Evolutionary conservation across 768 basidiomycete species (phyloP).

Genomic region (Xerocomellus dryophilus): DNA sequence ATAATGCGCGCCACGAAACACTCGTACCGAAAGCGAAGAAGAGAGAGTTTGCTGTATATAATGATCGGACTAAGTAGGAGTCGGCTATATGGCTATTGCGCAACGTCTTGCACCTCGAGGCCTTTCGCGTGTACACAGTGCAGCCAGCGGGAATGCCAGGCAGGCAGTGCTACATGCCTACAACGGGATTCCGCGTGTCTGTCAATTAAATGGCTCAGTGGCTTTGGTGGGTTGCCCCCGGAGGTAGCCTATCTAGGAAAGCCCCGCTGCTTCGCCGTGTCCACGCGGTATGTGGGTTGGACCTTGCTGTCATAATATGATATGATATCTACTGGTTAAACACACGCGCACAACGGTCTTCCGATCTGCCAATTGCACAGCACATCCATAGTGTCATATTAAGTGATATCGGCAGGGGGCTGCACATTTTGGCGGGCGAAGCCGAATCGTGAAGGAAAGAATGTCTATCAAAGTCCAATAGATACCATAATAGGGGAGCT

Average conservation of each 20-base stretch:
- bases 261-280: neutral
- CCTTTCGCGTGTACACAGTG: constrained; percentile 23
- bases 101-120: constrained; percentile 27
- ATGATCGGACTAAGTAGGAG: constrained; percentile 12
- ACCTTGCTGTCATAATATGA: neutral
- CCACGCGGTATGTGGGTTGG: neutral
- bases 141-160: constrained; percentile 18
- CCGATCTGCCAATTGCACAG: neutral
- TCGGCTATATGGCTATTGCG: constrained; percentile 15
- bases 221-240: neutral
- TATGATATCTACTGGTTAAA: neutral
- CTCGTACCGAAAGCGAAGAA: constrained; percentile 4
- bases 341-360: neutral
- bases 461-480: constrained; percentile 19
- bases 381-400: neutral
- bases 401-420: neutral
- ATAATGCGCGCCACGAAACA: neutral
- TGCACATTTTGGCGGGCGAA: neutral
- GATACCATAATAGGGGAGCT: constrained; percentile 18
- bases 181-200: neutral
- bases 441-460: neutral
- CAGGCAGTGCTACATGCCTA: constrained; percentile 15
- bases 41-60: neutral
- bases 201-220: neutral
- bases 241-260: neutral